Percentiles rank a stretch among this genome's conserved stretches.
Evolutionary conservation across 2,329 filamentous ascomycete genomes (phyloP).

Genomic region (Colletotrichum theobromicola): DNA sequence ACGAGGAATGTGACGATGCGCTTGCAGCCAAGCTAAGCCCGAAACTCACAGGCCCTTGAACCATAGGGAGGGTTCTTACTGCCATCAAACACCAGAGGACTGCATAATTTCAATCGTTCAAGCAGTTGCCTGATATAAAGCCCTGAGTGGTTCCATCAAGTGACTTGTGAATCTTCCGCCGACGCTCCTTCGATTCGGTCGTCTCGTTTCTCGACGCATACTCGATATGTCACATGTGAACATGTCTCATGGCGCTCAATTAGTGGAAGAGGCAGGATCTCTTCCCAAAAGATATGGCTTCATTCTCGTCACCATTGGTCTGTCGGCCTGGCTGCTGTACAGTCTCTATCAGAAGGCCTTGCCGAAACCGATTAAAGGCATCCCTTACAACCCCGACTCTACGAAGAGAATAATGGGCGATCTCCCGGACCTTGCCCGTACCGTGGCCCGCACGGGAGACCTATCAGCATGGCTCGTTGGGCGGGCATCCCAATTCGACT

Average conservation of each 20-base stretch:
- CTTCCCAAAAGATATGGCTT: not conserved
- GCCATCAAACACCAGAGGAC: not conserved
- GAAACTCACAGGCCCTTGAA: not conserved
- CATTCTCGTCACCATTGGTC: fast-evolving
- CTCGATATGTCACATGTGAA: not conserved
- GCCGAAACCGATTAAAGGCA: slow-evolving; percentile 10
- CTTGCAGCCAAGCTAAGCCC: not conserved
- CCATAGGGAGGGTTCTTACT: not conserved
- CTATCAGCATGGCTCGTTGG: slow-evolving; percentile 26
- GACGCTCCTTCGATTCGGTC: not conserved
- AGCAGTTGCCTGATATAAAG: not conserved
- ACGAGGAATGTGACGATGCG: not conserved
- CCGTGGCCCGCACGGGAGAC: not conserved
- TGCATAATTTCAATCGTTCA: not conserved
- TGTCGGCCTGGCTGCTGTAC: not conserved
- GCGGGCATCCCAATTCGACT: slow-evolving; percentile 26
- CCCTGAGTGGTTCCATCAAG: not conserved
- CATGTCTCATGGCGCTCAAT: not conserved
- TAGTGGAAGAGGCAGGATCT: not conserved
- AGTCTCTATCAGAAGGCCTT: slow-evolving; percentile 21
- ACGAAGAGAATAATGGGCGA: not conserved
- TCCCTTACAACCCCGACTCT: not conserved
- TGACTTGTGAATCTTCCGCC: fast-evolving
- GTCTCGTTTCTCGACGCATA: not conserved
- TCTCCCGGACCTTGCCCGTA: not conserved